Percentiles rank a stretch among this genome's conserved stretches.
Evolutionary conservation across 805 yeast species (phyloP).

Genomic region (Wickerhamomyces queroliae): DNA sequence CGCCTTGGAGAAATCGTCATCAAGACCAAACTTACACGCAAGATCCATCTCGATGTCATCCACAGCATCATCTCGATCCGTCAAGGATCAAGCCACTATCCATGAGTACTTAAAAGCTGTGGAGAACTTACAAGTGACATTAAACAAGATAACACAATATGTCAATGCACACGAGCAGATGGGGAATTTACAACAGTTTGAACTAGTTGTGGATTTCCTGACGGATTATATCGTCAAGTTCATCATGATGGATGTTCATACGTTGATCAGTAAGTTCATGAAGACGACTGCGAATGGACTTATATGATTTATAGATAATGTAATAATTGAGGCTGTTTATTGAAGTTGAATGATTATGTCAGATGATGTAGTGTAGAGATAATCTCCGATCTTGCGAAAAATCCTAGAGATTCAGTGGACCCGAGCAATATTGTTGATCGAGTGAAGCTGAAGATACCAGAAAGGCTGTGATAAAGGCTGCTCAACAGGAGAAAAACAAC

Average conservation of each 20-base stretch:
- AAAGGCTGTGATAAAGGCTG: no score
- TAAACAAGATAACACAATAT: constrained; percentile 3
- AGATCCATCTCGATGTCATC: constrained; percentile 4
- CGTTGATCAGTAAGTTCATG: constrained; percentile 1
- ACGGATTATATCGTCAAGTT: constrained; percentile 8
- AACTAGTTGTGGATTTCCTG: constrained; percentile 5
- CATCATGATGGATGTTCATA: constrained; percentile 4
- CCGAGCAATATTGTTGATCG: no score
- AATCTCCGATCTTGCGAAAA: no score
- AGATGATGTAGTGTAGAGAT: no score
- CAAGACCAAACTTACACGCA: background rate
- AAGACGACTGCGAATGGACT: background rate
- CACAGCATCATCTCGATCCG: constrained; percentile 5
- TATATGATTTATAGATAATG: no score
- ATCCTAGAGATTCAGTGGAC: no score
- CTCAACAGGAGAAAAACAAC: no score
- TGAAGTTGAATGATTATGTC: no score
- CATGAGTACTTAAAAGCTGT: constrained; percentile 6
- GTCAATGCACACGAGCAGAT: no score
- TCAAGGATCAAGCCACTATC: constrained; percentile 9
- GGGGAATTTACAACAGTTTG: constrained; percentile 1
- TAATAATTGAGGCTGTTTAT: no score
- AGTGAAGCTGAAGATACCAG: no score
- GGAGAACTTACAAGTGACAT: constrained; percentile 5
- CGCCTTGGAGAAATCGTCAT: no score